Evolutionary conservation across 805 yeast genomes (phyloP), one percentile per base, ranked within the genome.

Genomic region (Saccharomyces mikatae): DNA sequence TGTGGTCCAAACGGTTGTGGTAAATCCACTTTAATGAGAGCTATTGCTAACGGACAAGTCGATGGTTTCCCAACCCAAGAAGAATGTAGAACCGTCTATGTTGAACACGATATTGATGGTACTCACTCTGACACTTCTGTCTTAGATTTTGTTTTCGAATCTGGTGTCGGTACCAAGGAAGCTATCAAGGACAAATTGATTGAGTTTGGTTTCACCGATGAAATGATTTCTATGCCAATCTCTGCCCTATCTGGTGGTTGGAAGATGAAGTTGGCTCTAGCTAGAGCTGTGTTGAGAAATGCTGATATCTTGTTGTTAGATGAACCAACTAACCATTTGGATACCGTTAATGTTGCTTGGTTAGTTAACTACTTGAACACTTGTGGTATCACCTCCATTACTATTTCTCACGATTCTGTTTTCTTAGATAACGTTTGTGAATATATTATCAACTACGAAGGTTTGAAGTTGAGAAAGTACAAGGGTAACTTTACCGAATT

Each of bases 1-100:
- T 87, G 94, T 82, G 98, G 98, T 80, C 97, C 98, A 75, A 91
- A 91, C 81, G 98, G 98, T 89, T 96, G 98, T 74, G 98, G 98
- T 87, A 92, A 92, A 80, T 92, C 98, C 65, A 92, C 98, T 66
- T 84, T 91, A 76, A 91, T 94, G 96, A 86, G 95, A 81, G 95
- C 96, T 68, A 84, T 89, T 77, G 96, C 96, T 66, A 89, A 89
- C 80, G 96, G 96, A 76, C 96, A 89, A 83, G 98, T 94, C 73
- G 98, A 94, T 75, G 98, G 98, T 77, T 94, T 94, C 97, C 99
- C 99, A 80, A 79, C 96, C 70, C 97, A 91, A 81, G 96, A 89
- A 58, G 97, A 92, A 82, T 89, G 97, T 82, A 89, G 89, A 83
- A 94, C 99, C 69, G 97, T 94, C 70, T 94, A 92, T 81, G 99